Percentiles rank a stretch among this genome's conserved stretches.
These are phyloP conservation scores for Phytopythium cucurbitacearum DNA, from an alignment of 352 stramenopile genomes.

Conservation along the genomic window DNA sequence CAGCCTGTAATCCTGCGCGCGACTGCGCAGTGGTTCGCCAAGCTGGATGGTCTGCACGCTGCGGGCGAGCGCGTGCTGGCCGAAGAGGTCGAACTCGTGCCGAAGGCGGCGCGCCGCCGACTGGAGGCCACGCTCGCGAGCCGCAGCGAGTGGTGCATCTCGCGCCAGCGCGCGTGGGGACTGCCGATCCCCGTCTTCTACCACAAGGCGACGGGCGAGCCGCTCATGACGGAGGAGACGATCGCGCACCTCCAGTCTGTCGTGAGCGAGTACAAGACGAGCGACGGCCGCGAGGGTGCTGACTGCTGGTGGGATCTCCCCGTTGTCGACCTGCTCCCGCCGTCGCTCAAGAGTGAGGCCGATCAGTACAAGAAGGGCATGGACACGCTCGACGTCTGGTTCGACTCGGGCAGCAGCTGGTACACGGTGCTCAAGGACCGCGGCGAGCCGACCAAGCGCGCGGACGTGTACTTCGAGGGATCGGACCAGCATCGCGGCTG, in stretches of 20 bases:
- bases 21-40: constrained; percentile 99
- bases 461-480: constrained; percentile 96
- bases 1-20: constrained; percentile 97
- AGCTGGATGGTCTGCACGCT: constrained; percentile 91
- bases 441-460: constrained; percentile 68
- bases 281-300: constrained; percentile 82
- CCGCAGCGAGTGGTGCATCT: constrained; percentile 98
- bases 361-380: constrained; percentile 93
- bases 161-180: constrained; percentile 96
- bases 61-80: constrained; percentile 47
- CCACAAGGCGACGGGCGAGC: constrained; percentile 83
- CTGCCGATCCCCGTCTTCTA: constrained; percentile 99
- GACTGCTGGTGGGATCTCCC: constrained; percentile 96
- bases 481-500: constrained; percentile 98
- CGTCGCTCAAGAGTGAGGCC: constrained; percentile 53
- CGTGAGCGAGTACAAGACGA: constrained; percentile 36
- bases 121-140: constrained; percentile 85
- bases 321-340: constrained; percentile 60
- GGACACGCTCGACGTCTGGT: constrained; percentile 99
- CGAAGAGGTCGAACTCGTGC: constrained; percentile 91
- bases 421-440: constrained; percentile 48
- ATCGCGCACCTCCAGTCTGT: constrained; percentile 80
- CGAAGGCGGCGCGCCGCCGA: constrained; percentile 73
- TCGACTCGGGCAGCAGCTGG: constrained; percentile 93
- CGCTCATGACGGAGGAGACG: constrained; percentile 91